Evolutionary conservation across 2,329 filamentous ascomycete genomes (phyloP), one percentile per base, ranked within the genome.

Genomic region (Cordyceps cateniannulata): DNA sequence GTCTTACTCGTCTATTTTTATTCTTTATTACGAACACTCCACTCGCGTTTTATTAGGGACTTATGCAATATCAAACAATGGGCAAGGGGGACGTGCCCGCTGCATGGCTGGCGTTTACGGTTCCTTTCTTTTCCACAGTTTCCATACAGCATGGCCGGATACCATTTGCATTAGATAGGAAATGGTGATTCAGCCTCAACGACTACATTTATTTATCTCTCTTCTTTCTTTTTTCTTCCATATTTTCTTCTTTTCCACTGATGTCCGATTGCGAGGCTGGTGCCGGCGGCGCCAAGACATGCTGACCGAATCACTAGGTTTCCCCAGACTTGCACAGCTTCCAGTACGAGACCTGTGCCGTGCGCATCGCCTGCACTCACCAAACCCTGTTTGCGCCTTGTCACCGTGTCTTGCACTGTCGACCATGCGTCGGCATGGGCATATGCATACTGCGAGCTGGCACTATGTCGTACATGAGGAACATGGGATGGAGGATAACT

Each of bases 81-180:
- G 55, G 55, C 55, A 29, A 29, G 45, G 45, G 20, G 24, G 55
- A 58, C 22, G 20, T 50, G 24, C 47, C 55, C 45, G 45, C 45
- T 58, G 55, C 55, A 58, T 58, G 55, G 32, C 55, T 50, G 55
- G 55, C 55, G 55, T 58, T 58, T 27, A 42, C 16, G 55, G 32
- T 42, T 50, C 42, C 20, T 27, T 49, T 24, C 20, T 38, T 49
- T 32, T 12, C 29, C 22, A 12, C 32, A 10, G 4, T 12, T 45
- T 35, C 12, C 16, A 42, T 47, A 24, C 22, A 22, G 24, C 56
- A 59, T 59, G 47, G 55, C 47, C 25, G 42, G 35, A 59, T 49
- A 59, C 22, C 38, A 49, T 42, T 59, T 20, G 38, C 45, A 51
- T 59, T 42, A 44, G 47, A 49, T 50, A 29, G 32, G 27, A 29